Percentiles rank a stretch among this genome's conserved stretches.
Conservation (phyloP, 148 eudicot genomes). For the Suaeda aralocaspica region DNA sequence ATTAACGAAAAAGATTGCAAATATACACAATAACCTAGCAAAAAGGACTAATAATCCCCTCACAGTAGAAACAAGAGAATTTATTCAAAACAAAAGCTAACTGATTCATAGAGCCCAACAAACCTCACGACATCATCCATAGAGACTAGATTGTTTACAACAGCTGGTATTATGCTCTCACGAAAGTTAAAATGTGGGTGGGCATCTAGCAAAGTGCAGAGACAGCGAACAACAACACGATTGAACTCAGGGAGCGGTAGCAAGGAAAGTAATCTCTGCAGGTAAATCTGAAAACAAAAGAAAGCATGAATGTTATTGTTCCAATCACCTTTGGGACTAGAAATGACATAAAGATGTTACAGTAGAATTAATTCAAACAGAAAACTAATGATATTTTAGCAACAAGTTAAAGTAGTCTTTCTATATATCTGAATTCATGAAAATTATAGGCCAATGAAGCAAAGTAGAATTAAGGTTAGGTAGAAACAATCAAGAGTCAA, state of each 20-base stretch:
- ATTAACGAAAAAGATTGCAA: background rate
- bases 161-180: conserved; percentile 65
- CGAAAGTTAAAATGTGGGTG: conserved; percentile 94
- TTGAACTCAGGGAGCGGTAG: conserved; percentile 43
- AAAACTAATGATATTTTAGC: background rate
- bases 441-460: background rate
- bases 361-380: background rate
- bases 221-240: conserved; percentile 74
- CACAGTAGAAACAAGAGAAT: background rate
- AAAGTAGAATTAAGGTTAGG: background rate
- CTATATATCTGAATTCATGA: background rate
- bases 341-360: background rate
- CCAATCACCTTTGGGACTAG: background rate
- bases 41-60: background rate
- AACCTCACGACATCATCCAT: conserved; percentile 82
- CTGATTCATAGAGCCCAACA: conserved; percentile 19
- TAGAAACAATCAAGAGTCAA: background rate
- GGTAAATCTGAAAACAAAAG: conserved; percentile 46
- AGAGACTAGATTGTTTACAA: conserved; percentile 62
- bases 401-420: background rate
- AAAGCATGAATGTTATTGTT: background rate
- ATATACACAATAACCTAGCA: background rate
- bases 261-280: conserved; percentile 60
- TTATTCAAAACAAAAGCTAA: background rate
- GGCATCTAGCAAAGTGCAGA: conserved; percentile 76